Evolutionary conservation across 352 stramenopile genomes (phyloP).

Genomic region (Globisporangium nagaii): DNA sequence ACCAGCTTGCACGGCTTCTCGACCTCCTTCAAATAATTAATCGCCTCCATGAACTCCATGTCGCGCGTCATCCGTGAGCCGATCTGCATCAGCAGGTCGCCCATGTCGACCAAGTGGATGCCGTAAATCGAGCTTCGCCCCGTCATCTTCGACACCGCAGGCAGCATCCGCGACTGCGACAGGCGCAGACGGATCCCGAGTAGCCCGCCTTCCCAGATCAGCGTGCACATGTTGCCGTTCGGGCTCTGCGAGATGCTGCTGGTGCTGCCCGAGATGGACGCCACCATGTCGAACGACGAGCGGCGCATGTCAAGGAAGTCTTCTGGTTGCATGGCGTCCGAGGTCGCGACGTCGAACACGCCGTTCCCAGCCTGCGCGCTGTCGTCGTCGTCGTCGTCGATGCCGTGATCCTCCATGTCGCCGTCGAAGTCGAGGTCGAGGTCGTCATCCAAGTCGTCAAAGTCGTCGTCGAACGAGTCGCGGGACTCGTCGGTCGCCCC

Average conservation of each 20-base stretch:
- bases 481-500: conserved; percentile 30
- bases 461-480: conserved; percentile 60
- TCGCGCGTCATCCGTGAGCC: conserved; percentile 58
- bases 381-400: conserved; percentile 28
- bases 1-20: conserved; percentile 72
- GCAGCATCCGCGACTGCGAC: conserved; percentile 76
- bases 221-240: conserved; percentile 66
- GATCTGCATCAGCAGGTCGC: conserved; percentile 75
- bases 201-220: conserved; percentile 80
- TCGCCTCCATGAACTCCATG: conserved; percentile 83
- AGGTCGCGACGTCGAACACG: conserved; percentile 4
- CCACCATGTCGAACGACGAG: conserved; percentile 68
- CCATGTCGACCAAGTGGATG: conserved; percentile 81
- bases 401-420: conserved; percentile 56
- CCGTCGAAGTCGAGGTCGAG: conserved; percentile 32
- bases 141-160: conserved; percentile 80
- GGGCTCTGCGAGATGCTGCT: conserved; percentile 50
- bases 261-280: conserved; percentile 58
- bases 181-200: conserved; percentile 71
- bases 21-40: conserved; percentile 78
- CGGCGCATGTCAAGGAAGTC: conserved; percentile 58
- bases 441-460: conserved; percentile 46
- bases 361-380: neutral
- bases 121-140: conserved; percentile 81
- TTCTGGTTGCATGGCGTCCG: conserved; percentile 19